Base-by-base conservation (phyloP, 176 grass and related monocot species). In the Aegilops bicornis region DNA sequence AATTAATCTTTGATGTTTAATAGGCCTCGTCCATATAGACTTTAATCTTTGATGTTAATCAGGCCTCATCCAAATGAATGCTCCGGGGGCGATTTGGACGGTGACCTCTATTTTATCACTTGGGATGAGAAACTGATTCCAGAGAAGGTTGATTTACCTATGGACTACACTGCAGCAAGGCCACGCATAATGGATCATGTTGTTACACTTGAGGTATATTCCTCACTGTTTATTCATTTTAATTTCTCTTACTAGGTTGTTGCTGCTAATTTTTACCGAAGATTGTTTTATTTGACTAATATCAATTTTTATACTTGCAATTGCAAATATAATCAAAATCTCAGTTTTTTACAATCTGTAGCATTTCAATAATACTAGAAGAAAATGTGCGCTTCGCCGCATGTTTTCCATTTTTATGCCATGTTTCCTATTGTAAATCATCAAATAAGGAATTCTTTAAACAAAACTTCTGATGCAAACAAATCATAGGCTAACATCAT, bases 11-110 rank as follows among this genome's bases (percentile, higher is more conserved):
- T 31, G 73, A 52, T 52, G 73, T 30, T 76, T 52, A 76, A 31
- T 76, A 76, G 24, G 24, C 43, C 73, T 76, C 47, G 43, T 50
- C 8, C 73, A 75, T 29, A 50, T 76, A 76, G 47, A 85, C 31
- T 79, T 64, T 58, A 76, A 33, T 86, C 36, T 74, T 80, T 20
- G 62, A 74, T 64, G 78, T 78, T 69, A 24, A 76, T 84, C 79
- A 98, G 97, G 85, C 97, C 97, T 66, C 94, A 98, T 92, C 97
- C 97, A 42, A 96, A 94, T 73, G 97, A 98, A 86, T 98, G 97
- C 79, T 98, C 97, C 1, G 97, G 97, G 32, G 97, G 94, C 16
- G 97, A 98, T 94, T 87, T 98, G 82, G 94, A 98, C 78, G 97
- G 97, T 12, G 97, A 98, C 64, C 84, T 96, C 72, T 98, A 92